Evolutionary conservation across 2,329 filamentous ascomycete species (phyloP), one percentile per base, ranked within the genome.

Genomic region (Phoma sp.): DNA sequence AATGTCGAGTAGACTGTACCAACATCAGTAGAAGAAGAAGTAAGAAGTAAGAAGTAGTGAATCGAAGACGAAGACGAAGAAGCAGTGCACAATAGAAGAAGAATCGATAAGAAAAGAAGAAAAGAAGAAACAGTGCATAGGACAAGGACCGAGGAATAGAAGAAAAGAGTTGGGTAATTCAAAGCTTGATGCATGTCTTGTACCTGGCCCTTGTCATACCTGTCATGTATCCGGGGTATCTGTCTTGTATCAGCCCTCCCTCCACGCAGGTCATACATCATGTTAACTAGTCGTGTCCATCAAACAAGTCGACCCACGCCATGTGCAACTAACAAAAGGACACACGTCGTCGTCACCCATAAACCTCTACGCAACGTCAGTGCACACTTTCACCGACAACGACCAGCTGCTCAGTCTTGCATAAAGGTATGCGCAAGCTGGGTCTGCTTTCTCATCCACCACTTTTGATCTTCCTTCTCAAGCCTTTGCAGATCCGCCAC

Each of bases 361-460:
- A 21, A 1, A 2, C 25, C 12, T 5, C 29, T 25, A 37, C 13
- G 9, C 13, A 9, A 36, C 9, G 31, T 41, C 17, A 46, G 46
- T 31, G 29, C 2, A 4, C 3, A 15, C 9, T 22, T 1, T 10
- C 8, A 12, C 4, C 8, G 13, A 33, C 1, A 15, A 21, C 3
- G n/a, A 41, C 32, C 36, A 49, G 17, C 19, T 19, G 44, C 38
- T 67, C 57, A 65, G 6, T 67, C 64, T 6, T 64, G 41, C 43
- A 67, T 39, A 21, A 57, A 43, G 13, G 48, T 55, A 43, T 45
- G 32, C 25, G 47, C 57, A 43, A 70, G 51, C 48, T 66, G 54
- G 8, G 45, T 43, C 22, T 58, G 55, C 62, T 74, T 74, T 59
- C 51, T 65, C 32, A 61, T 47, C 67, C 63, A 71, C 53, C 63